Evolutionary conservation across 768 basidiomycete species (phyloP), one percentile per base, ranked within the genome.

Genomic region (Roridomyces roridus): DNA sequence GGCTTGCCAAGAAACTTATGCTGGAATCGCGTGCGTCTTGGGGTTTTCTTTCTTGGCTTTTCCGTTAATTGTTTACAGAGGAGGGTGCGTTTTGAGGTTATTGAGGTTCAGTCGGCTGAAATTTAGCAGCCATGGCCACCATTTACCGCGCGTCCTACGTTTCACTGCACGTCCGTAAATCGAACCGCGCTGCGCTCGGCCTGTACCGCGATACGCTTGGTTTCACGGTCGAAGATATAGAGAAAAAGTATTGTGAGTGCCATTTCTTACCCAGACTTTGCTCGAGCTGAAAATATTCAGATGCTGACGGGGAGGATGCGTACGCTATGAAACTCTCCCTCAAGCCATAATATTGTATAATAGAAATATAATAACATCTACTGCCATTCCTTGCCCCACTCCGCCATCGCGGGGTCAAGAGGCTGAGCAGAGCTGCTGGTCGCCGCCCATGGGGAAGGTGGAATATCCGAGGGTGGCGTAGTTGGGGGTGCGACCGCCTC

Each of bases 1-100:
- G 96, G 18, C 72, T 98, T 5, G 96, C 96, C 43, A 97, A 97
- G 75, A 94, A 94, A 68, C 80, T 98, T 46, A 98, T 98, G 96
- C 64, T 93, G 24, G 92, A 92, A 60, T 94, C 94, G 57, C 96
- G 96, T 97, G 71, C 65, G 94, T 76, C 20, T 45, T n/a, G 10
- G 11, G 31, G 5, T 37, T 14, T 31, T 25, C 42, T 15, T 55
- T 25, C 35, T 15, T 25, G 46, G 28, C 35, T 35, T 44, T 21
- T 5, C 25, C 36, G 39, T 44, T 34, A 5, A 42, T 56, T 41
- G 39, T 43, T 14, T 39, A 25, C 23, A 62, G 60, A 62, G 29
- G 51, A 57, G 47, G 60, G 60, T 57, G 11, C 29, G 60, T 53
- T 4, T 6, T 20, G 5, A 21, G 4, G 14, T 15, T 20, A 5